Percentiles rank a stretch among this genome's conserved stretches.
Conservation (phyloP, 805 yeast species). For the Hemisphaericaspora nanyangensis region DNA sequence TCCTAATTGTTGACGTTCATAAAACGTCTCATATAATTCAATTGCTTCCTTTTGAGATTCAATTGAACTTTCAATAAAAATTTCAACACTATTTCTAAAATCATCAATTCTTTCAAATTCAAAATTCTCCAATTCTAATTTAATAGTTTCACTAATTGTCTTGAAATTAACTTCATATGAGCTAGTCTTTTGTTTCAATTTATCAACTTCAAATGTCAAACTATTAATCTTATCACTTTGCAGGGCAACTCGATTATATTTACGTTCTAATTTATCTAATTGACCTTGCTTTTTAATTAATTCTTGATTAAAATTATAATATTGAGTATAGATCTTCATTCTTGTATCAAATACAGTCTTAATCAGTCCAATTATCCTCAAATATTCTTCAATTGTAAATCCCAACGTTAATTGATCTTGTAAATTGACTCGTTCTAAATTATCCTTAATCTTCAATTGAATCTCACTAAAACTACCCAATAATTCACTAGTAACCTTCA, state of each 20-base stretch:
- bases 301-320: conserved; percentile 41
- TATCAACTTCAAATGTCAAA: conserved; percentile 56
- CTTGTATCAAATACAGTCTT: conserved; percentile 73
- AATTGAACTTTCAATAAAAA: conserved; percentile 82
- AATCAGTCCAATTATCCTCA: conserved; percentile 71
- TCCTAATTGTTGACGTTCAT: conserved; percentile 43
- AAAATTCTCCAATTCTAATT: conserved; percentile 61
- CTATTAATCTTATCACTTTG: conserved; percentile 51
- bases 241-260: conserved; percentile 43
- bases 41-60: conserved; percentile 92
- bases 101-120: conserved; percentile 77
- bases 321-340: conserved; percentile 46
- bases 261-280: conserved; percentile 40
- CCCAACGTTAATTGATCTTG: conserved; percentile 88
- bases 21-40: conserved; percentile 86
- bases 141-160: conserved; percentile 62
- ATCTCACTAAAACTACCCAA: conserved; percentile 68
- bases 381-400: conserved; percentile 82
- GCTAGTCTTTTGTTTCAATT: conserved; percentile 49
- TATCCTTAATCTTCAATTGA: conserved; percentile 66
- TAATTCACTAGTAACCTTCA: conserved; percentile 58
- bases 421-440: conserved; percentile 70
- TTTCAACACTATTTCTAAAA: conserved; percentile 84
- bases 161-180: conserved; percentile 58
- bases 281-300: conserved; percentile 44